Evolutionary conservation across 495 filamentous ascomycete genomes (phyloP).

Genomic region (Penicillium bialowiezense): DNA sequence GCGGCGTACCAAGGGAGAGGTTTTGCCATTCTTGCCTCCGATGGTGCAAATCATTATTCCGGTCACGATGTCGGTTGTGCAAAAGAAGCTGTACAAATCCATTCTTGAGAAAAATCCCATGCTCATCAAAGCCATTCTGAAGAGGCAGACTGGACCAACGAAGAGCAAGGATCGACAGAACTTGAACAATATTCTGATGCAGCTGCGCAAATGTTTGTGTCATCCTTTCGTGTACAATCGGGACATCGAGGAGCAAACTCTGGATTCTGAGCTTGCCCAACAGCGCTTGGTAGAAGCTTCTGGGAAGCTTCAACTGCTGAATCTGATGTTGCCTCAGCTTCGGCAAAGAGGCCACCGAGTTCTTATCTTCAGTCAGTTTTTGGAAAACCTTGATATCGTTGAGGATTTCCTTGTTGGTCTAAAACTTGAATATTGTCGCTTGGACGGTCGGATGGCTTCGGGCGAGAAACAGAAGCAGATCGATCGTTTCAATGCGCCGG

Average conservation of each 20-base stretch:
- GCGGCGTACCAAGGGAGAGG: conserved; percentile 82
- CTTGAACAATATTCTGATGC: conserved; percentile 91
- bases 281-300: conserved; percentile 88
- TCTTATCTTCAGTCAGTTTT: conserved; percentile 93
- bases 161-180: conserved; percentile 69
- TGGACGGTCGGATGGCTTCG: conserved; percentile 79
- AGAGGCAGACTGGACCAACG: conserved; percentile 49
- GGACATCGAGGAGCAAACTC: conserved; percentile 77
- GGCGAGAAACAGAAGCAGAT: conserved; percentile 91
- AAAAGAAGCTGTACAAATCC: conserved; percentile 91
- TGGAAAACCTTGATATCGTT: conserved; percentile 81
- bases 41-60: conserved; percentile 95
- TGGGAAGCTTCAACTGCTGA: conserved; percentile 81
- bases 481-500: conserved; percentile 84
- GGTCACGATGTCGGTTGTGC: conserved; percentile 85
- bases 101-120: conserved; percentile 86
- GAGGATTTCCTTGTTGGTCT: conserved; percentile 85
- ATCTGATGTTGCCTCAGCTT: conserved; percentile 87
- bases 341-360: conserved; percentile 87
- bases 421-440: conserved; percentile 66
- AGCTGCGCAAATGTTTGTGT: conserved; percentile 89
- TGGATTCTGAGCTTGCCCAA: conserved; percentile 52
- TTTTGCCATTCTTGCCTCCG: conserved; percentile 84
- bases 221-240: conserved; percentile 93
- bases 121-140: conserved; percentile 84